Evolutionary conservation across 2,329 filamentous ascomycete species (phyloP), one percentile per base, ranked within the genome.

Genomic region (Samsoniella hepiali): DNA sequence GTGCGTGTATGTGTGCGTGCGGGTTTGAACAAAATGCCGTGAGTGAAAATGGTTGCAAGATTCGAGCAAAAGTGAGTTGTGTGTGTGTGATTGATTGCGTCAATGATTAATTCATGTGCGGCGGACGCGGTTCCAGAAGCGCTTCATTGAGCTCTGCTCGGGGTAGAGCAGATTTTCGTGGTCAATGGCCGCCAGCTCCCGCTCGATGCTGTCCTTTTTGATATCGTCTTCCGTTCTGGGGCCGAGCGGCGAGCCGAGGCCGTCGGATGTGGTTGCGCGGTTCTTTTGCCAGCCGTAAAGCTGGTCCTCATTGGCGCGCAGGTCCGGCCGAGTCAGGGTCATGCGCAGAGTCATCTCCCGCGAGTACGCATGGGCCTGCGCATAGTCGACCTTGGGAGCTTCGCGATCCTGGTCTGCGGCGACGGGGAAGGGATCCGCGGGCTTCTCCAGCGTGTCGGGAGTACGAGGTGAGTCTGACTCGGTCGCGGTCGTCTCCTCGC

Each of bases 311-410:
- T 88, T 82, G 5, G 88, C 88, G 49, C 93, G 88, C 55, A 98
- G 82, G 72, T 98, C 94, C 0, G 93, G 91, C 54, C 93, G 83
- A 3, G 95, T 98, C 62, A 98, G 83, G 0, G 94, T 98, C 93
- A 98, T 96, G 56, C 93, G 91, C 56, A 98, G 78, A 3, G 95
- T 98, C 93, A 97, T 97, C 75, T 98, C 93, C 40, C 93, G 72
- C 62, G 86, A 89, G 40, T 83, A 82, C 0, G 82, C 78, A 2
- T 84, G 77, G 5, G 80, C 81, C 55, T 85, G 83, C 11, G 79
- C 75, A 68, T 83, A 82, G 63, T 80, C 79, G 44, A 70, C 68
- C 65, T 76, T 77, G 63, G 69, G 66, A 42, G 71, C 38, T 29
- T 58, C 32, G 49, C 54, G 42, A 22, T 69, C 59, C 72, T 68